These are phyloP conservation scores for Ophiostoma tasmaniense DNA, from an alignment of 2,329 filamentous ascomycete genomes.

Conservation along the genomic window DNA sequence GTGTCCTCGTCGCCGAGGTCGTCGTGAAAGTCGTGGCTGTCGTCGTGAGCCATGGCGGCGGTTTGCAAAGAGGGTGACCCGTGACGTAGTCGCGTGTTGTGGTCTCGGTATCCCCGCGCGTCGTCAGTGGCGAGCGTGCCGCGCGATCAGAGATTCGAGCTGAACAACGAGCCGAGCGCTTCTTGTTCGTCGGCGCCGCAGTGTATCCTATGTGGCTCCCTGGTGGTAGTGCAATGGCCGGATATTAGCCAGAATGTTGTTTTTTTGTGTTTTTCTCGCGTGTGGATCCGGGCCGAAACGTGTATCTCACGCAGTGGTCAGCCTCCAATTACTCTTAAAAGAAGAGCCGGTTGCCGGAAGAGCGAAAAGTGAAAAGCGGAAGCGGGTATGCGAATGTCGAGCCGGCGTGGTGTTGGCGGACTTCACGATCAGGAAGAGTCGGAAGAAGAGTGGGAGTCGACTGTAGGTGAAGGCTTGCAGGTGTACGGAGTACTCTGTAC, in stretches of 20 bases:
- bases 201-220: background rate
- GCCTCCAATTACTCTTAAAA: background rate
- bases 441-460: background rate
- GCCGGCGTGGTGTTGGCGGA: conserved; percentile 1
- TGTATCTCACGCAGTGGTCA: background rate
- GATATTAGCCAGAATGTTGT: background rate
- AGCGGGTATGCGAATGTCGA: conserved; percentile 12
- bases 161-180: background rate
- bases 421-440: conserved; percentile 5
- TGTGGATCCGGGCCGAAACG: conserved; percentile 10
- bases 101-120: conserved; percentile 9
- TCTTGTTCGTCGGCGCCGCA: background rate
- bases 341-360: background rate
- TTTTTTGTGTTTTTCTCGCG: conserved; percentile 1
- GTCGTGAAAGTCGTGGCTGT: conserved; percentile 38
- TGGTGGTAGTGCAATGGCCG: conserved; percentile 10
- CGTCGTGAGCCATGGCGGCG: conserved; percentile 26
- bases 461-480: background rate
- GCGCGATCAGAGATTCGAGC: background rate
- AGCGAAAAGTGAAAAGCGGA: no score
- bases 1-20: conserved; percentile 41
- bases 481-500: background rate
- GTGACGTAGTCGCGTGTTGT: conserved; percentile 14
- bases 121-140: background rate
- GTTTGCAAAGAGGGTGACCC: background rate